These are phyloP conservation scores for Scolecobasidium constrictum DNA, from an alignment of 2,329 filamentous ascomycete species.

Conservation along the genomic window DNA sequence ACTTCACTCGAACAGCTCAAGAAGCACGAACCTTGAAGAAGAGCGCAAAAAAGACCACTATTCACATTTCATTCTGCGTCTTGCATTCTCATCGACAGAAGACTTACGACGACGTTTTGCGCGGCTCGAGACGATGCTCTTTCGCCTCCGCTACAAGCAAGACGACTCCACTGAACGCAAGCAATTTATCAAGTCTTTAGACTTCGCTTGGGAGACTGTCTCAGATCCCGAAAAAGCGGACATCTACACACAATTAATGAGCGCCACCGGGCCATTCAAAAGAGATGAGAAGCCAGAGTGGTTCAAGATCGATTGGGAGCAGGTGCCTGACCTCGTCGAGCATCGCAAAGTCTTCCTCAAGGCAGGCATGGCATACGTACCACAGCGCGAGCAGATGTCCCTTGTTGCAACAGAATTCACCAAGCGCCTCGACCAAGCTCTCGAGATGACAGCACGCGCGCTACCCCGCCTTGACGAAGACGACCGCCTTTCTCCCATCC, in stretches of 20 bases:
- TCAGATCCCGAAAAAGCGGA: constrained; percentile 67
- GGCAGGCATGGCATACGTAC: constrained; percentile 82
- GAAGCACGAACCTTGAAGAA: constrained; percentile 44
- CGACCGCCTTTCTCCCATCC: constrained; percentile 69
- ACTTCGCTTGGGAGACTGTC: constrained; percentile 77
- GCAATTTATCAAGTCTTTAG: constrained; percentile 65
- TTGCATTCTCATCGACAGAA: constrained; percentile 86
- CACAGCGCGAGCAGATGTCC: constrained; percentile 72
- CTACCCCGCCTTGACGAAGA: constrained; percentile 92
- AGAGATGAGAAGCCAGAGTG: constrained; percentile 67
- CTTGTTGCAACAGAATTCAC: constrained; percentile 87
- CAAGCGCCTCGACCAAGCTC: constrained; percentile 62
- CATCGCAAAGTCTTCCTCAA: constrained; percentile 63
- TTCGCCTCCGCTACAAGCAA: constrained; percentile 68
- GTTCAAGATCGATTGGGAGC: constrained; percentile 96
- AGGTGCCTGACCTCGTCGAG: constrained; percentile 84
- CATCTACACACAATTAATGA: constrained; percentile 50
- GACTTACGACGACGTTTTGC: constrained; percentile 80
- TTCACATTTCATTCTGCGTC: constrained; percentile 88
- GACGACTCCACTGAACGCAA: constrained; percentile 64
- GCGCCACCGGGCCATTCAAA: constrained; percentile 28
- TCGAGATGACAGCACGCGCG: constrained; percentile 86
- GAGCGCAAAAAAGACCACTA: constrained; percentile 95
- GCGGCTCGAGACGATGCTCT: constrained; percentile 80
- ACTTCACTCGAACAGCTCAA: constrained; percentile 63